Base-by-base conservation (phyloP, 2,329 filamentous ascomycete species). In the Lasiodiplodia sp. region DNA sequence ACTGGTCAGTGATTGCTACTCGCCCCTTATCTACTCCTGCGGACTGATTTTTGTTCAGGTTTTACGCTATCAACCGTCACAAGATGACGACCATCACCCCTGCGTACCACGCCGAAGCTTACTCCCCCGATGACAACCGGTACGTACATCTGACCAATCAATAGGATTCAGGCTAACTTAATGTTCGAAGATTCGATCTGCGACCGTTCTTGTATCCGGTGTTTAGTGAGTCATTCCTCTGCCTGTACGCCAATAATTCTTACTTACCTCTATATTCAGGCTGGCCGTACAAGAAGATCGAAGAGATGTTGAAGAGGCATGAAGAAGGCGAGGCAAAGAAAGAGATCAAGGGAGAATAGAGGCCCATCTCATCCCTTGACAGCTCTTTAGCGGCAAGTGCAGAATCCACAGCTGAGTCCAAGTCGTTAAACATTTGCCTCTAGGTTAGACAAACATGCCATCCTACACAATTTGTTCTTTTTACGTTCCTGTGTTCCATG, bases 41-140 rank as follows among this genome's bases (percentile, higher is more conserved):
- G 18, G 12, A 47, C 44, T 47, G 34, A 51, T 1, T 11, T 6
- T 44, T 8, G 75, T 84, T 81, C 75, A 80, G 79, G 71, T 87
- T 84, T 73, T 90, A 91, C 73, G 83, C 85, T 0, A 87, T 90
- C 72, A 91, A 91, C 73, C 79, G 89, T 11, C 89, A 91, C 76
- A 91, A 91, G 79, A 85, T 86, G 77, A 89, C 87, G 1, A 84
- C 87, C 10, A 77, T 88, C 62, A 90, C 88, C 1, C 88, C 88
- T 0, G 83, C 84, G 3, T 81, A 88, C 49, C 88, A 90, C 72
- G 77, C 83, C n/a, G 78, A 83, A 66, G 76, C 79, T 16, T 89
- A 90, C 72, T 83, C 78, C 47, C 83, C 83, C 0, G 86, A 88
- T 53, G 87, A 88, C 67, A 89, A 90, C 71, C 78, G 88, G 4